Evolutionary conservation across 2,329 filamentous ascomycete genomes (phyloP).

Genomic region (Diaporthe sp.): DNA sequence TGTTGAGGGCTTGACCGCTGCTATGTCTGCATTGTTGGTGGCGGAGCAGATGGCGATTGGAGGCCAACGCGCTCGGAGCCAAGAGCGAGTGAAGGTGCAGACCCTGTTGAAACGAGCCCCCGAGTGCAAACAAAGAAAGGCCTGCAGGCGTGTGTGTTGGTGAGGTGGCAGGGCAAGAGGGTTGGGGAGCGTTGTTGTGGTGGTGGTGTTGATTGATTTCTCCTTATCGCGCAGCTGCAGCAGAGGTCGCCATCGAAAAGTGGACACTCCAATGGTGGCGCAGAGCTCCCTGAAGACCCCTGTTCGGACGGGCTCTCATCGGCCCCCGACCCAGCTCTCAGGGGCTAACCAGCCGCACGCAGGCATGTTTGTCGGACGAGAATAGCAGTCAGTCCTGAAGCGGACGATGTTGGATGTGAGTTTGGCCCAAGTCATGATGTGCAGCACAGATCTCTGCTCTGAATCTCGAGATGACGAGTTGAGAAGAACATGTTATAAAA

Average conservation of each 20-base stretch:
- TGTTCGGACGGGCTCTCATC: constrained; percentile 9
- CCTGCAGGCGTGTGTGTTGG: not conserved
- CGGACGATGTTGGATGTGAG: not conserved
- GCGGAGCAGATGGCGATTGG: not conserved
- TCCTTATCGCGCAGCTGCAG: constrained; percentile 13
- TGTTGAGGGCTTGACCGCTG: constrained; percentile 26
- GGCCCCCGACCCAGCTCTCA: not conserved
- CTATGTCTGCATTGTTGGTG: constrained; percentile 32
- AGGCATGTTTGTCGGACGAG: constrained; percentile 3
- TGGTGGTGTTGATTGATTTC: constrained; percentile 19
- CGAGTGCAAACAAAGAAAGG: not conserved
- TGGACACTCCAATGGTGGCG: not conserved
- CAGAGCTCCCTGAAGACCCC: not conserved
- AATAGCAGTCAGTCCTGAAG: not conserved
- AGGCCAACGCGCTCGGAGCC: constrained; percentile 2
- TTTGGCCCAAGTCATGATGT: not conserved
- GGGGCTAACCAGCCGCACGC: not conserved
- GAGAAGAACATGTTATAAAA: too few species aligned
- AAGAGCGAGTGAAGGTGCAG: constrained; percentile 5
- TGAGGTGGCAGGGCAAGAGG: not conserved
- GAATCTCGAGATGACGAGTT: not conserved
- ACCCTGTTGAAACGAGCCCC: not conserved
- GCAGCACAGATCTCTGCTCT: not conserved
- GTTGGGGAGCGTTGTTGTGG: too few species aligned
- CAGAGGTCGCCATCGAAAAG: constrained; percentile 1